phyloP scores from a whole-genome alignment of 1,284 basidiomycete species.

The Marasmius fiardii region DNA sequence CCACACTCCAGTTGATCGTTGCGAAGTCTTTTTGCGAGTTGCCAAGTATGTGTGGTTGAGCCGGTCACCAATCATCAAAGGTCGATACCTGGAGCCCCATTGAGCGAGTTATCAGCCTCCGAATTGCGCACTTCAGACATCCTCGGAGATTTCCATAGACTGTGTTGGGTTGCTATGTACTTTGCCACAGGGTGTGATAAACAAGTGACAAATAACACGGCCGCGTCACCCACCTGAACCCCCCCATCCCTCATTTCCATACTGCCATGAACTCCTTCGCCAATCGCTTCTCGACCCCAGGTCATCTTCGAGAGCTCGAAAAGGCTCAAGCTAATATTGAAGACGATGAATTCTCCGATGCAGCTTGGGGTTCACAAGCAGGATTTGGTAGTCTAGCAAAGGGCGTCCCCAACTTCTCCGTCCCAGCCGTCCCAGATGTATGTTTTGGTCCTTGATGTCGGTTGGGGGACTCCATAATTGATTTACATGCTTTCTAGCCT shows the following conservation, averaged over 20 bases:
- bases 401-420: conserved; percentile 65
- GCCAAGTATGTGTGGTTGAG: too few relatives aligned
- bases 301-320: conserved; percentile 45
- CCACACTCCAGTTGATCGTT: too few relatives aligned
- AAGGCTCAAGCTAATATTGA: conserved; percentile 51
- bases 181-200: neutral
- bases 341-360: conserved; percentile 60
- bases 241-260: conserved; percentile 15
- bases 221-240: conserved; percentile 48
- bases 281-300: conserved; percentile 59
- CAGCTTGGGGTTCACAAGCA: conserved; percentile 77
- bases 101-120: too few relatives aligned
- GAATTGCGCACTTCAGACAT: too few relatives aligned
- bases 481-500: conserved; percentile 54
- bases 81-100: too few relatives aligned
- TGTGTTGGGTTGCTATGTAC: too few relatives aligned
- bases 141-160: conserved; percentile 23
- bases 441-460: conserved; percentile 26
- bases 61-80: too few relatives aligned
- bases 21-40: too few relatives aligned
- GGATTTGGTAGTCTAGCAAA: conserved; percentile 74
- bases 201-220: conserved; percentile 26
- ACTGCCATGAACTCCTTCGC: conserved; percentile 76
- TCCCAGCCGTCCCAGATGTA: conserved; percentile 75
- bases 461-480: conserved; percentile 1